phyloP scores from a whole-genome alignment of 2,329 filamentous ascomycete species.

The Gaeumannomyces tritici region DNA sequence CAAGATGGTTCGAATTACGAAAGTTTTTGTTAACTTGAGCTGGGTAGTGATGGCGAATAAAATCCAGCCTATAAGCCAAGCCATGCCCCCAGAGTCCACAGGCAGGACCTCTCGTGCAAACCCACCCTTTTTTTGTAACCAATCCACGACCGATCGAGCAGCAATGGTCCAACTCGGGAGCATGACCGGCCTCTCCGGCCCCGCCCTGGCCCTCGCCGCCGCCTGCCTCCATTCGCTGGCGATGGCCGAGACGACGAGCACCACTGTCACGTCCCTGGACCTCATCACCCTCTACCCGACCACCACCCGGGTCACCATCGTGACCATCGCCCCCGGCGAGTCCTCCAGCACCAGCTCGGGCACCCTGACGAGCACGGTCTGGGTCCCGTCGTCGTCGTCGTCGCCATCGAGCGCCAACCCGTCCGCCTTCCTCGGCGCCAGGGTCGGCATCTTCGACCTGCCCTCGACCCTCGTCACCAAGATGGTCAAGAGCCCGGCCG shows the following conservation, averaged over 20 bases:
- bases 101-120: neutral
- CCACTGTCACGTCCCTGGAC: neutral
- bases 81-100: too few relatives aligned
- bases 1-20: too few relatives aligned
- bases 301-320: neutral
- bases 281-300: neutral
- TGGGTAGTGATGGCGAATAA: neutral
- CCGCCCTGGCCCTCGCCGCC: neutral
- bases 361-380: neutral
- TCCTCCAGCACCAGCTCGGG: neutral
- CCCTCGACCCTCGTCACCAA: neutral
- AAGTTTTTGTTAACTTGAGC: neutral
- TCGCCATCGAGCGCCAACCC: neutral
- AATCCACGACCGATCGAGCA: neutral
- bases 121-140: neutral
- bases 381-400: neutral
- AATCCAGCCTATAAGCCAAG: neutral
- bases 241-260: neutral
- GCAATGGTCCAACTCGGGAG: neutral
- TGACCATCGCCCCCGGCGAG: neutral
- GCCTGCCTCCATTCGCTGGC: neutral
- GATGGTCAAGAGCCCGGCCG: neutral
- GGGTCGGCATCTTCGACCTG: neutral
- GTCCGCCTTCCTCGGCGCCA: neutral
- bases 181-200: neutral